Evolutionary conservation across 768 basidiomycete species (phyloP).

Genomic region (Pulveroboletus sp.): DNA sequence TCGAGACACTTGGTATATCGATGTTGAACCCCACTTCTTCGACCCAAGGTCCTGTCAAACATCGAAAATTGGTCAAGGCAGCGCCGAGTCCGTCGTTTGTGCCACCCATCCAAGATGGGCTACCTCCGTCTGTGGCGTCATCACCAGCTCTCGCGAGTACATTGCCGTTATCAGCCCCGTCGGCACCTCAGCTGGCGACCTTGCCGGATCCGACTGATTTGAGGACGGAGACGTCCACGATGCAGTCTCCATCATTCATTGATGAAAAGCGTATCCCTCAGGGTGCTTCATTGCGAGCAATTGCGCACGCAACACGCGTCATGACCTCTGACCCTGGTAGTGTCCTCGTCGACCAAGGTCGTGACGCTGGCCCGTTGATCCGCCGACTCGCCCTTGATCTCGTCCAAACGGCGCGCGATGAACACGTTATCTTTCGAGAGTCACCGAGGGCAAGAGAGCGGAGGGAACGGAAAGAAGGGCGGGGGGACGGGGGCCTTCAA

Average conservation of each 20-base stretch:
- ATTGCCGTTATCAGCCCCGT: slow-evolving; percentile 15
- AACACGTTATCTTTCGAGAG: slow-evolving; percentile 43
- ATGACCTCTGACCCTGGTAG: slow-evolving; percentile 78
- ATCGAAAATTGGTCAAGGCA: slow-evolving; percentile 15
- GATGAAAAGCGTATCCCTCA: slow-evolving; percentile 40
- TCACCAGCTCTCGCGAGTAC: slow-evolving; percentile 18
- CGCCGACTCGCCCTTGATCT: slow-evolving; percentile 62
- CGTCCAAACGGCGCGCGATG: slow-evolving; percentile 63
- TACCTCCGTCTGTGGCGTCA: slow-evolving; percentile 8
- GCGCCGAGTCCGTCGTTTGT: slow-evolving; percentile 23
- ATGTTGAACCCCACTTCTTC: slow-evolving; percentile 49
- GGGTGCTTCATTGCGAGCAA: slow-evolving; percentile 67
- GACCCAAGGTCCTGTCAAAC: slow-evolving; percentile 23
- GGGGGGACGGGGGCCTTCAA: slow-evolving; percentile 26
- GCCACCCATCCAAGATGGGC: slow-evolving; percentile 11
- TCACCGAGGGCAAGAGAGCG: slow-evolving; percentile 42
- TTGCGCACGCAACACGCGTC: slow-evolving; percentile 79
- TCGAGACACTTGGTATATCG: slow-evolving; percentile 67
- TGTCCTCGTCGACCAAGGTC: slow-evolving; percentile 67
- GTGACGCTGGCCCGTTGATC: slow-evolving; percentile 57
- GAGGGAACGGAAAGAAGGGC: slow-evolving; percentile 31
- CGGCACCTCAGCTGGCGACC: slow-evolving; percentile 28
- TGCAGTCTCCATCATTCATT: slow-evolving; percentile 20
- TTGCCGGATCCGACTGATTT: slow-evolving; percentile 19
- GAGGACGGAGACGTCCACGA: slow-evolving; percentile 26